Evolutionary conservation across 306 rosid genomes (phyloP), one percentile per base, ranked within the genome.

Genomic region (Cicer chorassanicum): DNA sequence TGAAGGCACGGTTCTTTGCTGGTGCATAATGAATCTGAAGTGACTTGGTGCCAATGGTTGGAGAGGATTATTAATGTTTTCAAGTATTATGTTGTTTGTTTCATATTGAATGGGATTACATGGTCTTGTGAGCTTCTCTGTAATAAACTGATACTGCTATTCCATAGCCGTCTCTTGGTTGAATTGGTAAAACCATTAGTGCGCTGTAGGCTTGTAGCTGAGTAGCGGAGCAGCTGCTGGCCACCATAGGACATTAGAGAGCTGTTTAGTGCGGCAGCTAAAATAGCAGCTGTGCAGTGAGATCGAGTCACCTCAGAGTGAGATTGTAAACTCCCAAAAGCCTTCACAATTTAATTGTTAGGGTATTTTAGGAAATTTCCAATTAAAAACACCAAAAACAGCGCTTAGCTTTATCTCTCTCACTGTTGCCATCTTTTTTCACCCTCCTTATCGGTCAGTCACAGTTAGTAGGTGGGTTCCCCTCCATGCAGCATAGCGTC

Each of bases 31-130:
- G 45, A 55, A 29, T 4, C 36, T 44, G 46, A 45, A 45, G 9
- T 74, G 49, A 73, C 48, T 34, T 46, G 54, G 49, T 57, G 59
- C 44, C 6, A 59, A 42, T 29, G 9, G 29, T 60, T 73, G 69
- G 59, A 29, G 34, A 29, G 39, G 59, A 44, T 44, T 54, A 18
- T 5, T 8, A 45, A 11, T 14, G 39, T 46, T 46, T 46, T 61
- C 12, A 34, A 15, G 68, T 57, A 61, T 45, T 44, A 73, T 67
- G 45, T 42, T 66, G 1, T 39, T 36, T 76, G 45, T 66, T 67
- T 66, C 24, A 11, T 11, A 40, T 73, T 62, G 16, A 44, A 45
- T 59, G 61, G 11, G 50, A 57, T 59, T 36, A 57, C 44, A 54
- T 54, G 29, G 49, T 55, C 7, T 57, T 56, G 39, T 68, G 53